Evolutionary conservation across 1,284 basidiomycete species (phyloP), one percentile per base, ranked within the genome.

Genomic region (Microbotryum scabiosae): DNA sequence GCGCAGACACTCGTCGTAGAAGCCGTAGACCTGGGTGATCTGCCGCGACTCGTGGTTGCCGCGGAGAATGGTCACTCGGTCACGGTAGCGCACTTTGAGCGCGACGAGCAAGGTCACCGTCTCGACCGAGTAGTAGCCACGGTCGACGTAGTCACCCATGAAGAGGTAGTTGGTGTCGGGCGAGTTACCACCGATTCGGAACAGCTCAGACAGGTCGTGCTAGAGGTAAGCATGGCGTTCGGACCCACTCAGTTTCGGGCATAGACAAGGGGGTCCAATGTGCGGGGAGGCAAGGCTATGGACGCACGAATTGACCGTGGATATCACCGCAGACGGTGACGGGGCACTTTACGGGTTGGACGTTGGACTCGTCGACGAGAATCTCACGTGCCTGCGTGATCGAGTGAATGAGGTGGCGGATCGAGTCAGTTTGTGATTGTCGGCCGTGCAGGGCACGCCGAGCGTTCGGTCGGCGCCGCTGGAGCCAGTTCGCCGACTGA

Each of bases 151-250:
- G 81, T 99, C 94, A 51, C 96, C 96, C 96, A 99, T 99, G 81
- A 99, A 99, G 70, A 99, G 87, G 78, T 99, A 99, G 79, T 98
- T 99, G 66, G 96, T 97, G 79, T 98, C 96, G 62, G 94, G 96
- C 49, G 93, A 97, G 80, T 97, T 97, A 64, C 94, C 96, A 57
- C 96, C 94, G 75, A 99, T 98, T 60, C 93, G 87, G 80, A 99
- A 99, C 51, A 99, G 86, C 77, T 98, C 96, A 64, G 92, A 96
- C 60, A 99, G 86, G 80, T 99, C 96, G 78, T 97, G 93, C 93
- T 97, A 46, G 18, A 41, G 20, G 30, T 12, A 16, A n/a, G 23
- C 36, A 44, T 9, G 49, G 28, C 43, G 55, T 26, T 21, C 7
- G 20, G 36, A 25, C 7, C 41, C 18, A 49, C 14, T 21, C 7